Conservation (phyloP, 805 yeast species). For the Wickerhamiella kurtzmanii region DNA sequence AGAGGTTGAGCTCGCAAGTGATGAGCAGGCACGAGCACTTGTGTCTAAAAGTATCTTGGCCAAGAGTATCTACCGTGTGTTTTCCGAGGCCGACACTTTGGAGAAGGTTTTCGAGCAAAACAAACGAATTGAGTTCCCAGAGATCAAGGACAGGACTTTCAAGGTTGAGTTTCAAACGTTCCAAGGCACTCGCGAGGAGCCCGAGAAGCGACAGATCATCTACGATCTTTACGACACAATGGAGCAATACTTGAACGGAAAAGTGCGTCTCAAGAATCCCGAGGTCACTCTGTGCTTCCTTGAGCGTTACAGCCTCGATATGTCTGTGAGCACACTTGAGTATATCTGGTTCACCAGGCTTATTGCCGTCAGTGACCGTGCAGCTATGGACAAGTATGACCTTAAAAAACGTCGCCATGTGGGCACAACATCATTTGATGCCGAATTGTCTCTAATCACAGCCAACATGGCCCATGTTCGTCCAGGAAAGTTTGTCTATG, state of each 20-base stretch:
- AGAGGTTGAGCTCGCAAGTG: slow-evolving; percentile 50
- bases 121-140: slow-evolving; percentile 22
- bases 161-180: slow-evolving; percentile 73
- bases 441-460: slow-evolving; percentile 75
- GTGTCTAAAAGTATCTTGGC: slow-evolving; percentile 56
- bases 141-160: slow-evolving; percentile 35
- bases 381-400: slow-evolving; percentile 64
- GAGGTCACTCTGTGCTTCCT: slow-evolving; percentile 56
- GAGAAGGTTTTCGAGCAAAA: slow-evolving; percentile 46
- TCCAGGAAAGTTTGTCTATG: slow-evolving; percentile 58
- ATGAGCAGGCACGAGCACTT: slow-evolving; percentile 50
- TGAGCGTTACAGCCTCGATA: slow-evolving; percentile 51
- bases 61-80: slow-evolving; percentile 67
- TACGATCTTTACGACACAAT: slow-evolving; percentile 54
- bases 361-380: slow-evolving; percentile 51
- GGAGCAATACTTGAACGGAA: slow-evolving; percentile 47
- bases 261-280: slow-evolving; percentile 64
- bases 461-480: slow-evolving; percentile 73
- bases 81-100: slow-evolving; percentile 55
- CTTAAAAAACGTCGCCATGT: slow-evolving; percentile 71
- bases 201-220: slow-evolving; percentile 45
- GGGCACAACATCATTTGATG: slow-evolving; percentile 95
- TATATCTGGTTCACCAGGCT: slow-evolving; percentile 64
- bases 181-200: slow-evolving; percentile 47
- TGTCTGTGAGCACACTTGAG: slow-evolving; percentile 33